phyloP scores from a whole-genome alignment of 495 filamentous ascomycete species.

The Talaromyces thailandensis region DNA sequence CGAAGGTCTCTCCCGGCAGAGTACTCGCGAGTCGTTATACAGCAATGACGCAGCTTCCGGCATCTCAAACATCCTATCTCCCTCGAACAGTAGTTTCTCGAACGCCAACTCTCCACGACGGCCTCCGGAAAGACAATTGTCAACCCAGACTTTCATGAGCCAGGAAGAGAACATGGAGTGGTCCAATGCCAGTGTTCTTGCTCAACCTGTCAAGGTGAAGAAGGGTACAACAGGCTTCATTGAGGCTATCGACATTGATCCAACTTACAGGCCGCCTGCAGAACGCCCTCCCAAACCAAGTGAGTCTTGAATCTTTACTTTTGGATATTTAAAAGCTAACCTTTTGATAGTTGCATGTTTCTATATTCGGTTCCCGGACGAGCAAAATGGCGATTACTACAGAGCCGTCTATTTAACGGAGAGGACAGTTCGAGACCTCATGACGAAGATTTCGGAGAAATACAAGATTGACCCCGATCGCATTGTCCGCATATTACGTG shows the following conservation, averaged over 20 bases:
- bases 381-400: conserved; percentile 58
- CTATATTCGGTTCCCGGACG: conserved; percentile 58
- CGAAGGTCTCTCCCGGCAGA: conserved; percentile 42
- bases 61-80: conserved; percentile 61
- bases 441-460: conserved; percentile 62
- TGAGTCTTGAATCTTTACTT: conserved; percentile 23
- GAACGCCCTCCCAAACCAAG: conserved; percentile 62
- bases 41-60: conserved; percentile 41
- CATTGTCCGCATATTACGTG: conserved; percentile 59
- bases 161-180: conserved; percentile 18
- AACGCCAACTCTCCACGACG: conserved; percentile 32
- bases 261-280: conserved; percentile 69
- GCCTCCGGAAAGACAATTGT: conserved; percentile 9
- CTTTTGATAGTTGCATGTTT: conserved; percentile 67
- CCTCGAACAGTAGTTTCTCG: conserved; percentile 43
- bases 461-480: conserved; percentile 63
- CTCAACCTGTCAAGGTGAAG: conserved; percentile 38
- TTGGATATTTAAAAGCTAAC: conserved; percentile 6
- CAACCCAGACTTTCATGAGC: not conserved
- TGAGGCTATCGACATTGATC: conserved; percentile 84
- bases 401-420: conserved; percentile 79
- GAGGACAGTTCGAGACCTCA: conserved; percentile 63
- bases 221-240: conserved; percentile 63
- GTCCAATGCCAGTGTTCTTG: conserved; percentile 12
- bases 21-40: conserved; percentile 45